Conservation (phyloP, 768 basidiomycete species). For the Russula emetica region DNA sequence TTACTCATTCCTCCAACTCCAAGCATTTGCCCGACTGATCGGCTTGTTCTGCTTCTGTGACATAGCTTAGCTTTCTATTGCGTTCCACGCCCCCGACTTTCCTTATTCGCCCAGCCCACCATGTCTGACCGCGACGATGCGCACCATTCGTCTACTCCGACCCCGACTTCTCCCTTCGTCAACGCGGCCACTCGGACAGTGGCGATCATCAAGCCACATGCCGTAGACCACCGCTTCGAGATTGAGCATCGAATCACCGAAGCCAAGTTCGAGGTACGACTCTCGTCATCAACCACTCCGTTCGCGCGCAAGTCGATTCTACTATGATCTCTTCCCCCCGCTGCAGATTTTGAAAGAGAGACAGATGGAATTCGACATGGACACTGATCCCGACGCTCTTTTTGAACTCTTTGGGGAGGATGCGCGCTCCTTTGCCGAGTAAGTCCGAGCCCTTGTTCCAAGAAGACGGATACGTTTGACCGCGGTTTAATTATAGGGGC, state of each 20-base stretch:
- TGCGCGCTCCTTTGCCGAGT: conserved; percentile 71
- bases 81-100: conserved; percentile 18
- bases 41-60: conserved; percentile 17
- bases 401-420: conserved; percentile 80
- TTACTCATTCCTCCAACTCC: conserved; percentile 13
- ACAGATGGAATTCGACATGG: conserved; percentile 84
- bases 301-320: background rate
- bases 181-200: conserved; percentile 53
- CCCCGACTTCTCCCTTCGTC: conserved; percentile 14
- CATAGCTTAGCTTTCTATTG: conserved; percentile 16
- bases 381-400: conserved; percentile 74
- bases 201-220: conserved; percentile 81
- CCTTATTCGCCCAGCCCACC: conserved; percentile 1
- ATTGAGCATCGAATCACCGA: conserved; percentile 77
- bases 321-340: conserved; percentile 23
- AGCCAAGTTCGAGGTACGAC: conserved; percentile 75
- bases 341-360: conserved; percentile 77
- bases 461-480: too few species aligned
- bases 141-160: conserved; percentile 8
- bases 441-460: conserved; percentile 33
- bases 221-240: conserved; percentile 66
- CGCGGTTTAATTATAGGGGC: conserved; percentile 46
- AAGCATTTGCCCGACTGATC: conserved; percentile 10
- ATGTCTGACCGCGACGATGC: conserved; percentile 14
- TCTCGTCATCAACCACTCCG: background rate